These are phyloP conservation scores for Trichoderma semiorbis DNA, from an alignment of 2,329 filamentous ascomycete genomes.

Conservation along the genomic window DNA sequence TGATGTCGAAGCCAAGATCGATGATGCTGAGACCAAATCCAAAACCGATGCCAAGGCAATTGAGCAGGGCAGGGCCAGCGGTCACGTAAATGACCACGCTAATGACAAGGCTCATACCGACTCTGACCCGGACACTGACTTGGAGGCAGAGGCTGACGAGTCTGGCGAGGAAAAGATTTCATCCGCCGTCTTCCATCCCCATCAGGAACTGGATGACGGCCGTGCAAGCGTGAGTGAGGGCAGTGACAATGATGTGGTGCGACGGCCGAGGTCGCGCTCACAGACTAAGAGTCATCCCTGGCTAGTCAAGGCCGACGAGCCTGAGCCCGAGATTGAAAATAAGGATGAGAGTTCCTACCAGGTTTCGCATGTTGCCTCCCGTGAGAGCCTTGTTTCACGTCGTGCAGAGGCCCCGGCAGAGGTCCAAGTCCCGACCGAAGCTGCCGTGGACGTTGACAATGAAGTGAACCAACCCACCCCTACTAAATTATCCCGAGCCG, in stretches of 20 bases:
- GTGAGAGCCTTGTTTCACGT: conserved; percentile 29
- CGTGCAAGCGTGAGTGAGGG: conserved; percentile 31
- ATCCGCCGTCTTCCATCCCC: conserved; percentile 79
- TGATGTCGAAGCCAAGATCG: conserved; percentile 21
- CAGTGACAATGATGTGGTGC: conserved; percentile 41
- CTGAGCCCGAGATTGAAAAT: conserved; percentile 32
- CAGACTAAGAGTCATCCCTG: conserved; percentile 45
- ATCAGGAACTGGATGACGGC: conserved; percentile 53
- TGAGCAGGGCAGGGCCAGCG: not conserved
- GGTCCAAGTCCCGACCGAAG: conserved; percentile 34
- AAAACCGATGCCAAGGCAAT: conserved; percentile 24
- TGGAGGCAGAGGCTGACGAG: conserved; percentile 47
- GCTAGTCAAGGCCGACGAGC: conserved; percentile 57
- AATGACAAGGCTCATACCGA: conserved; percentile 48
- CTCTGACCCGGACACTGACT: conserved; percentile 17
- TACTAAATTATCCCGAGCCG: conserved; percentile 34
- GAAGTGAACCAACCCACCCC: conserved; percentile 34
- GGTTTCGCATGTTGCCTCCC: conserved; percentile 28
- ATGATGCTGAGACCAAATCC: conserved; percentile 28
- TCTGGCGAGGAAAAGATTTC: conserved; percentile 83
- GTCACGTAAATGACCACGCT: not conserved
- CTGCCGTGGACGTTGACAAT: conserved; percentile 41
- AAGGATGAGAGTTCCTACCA: conserved; percentile 26
- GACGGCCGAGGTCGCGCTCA: conserved; percentile 43
- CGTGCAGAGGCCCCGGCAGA: conserved; percentile 33